Percentiles rank a stretch among this genome's conserved stretches.
Conservation (phyloP, 2,329 filamentous ascomycete species). For the Pseudogymnoascus sp. region DNA sequence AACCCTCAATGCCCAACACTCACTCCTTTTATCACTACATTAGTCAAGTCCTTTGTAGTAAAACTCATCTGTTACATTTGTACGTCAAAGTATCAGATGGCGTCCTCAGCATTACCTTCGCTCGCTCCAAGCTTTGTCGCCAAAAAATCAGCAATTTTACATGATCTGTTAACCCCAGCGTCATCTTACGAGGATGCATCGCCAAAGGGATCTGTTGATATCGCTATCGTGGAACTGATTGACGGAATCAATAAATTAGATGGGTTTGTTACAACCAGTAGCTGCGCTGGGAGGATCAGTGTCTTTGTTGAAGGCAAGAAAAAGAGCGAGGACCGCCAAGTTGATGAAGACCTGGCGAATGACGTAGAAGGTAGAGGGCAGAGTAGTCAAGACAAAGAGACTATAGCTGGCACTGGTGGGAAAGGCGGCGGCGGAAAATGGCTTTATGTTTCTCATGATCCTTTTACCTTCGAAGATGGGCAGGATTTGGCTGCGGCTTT, state of each 20-base stretch:
- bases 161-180: constrained; percentile 59
- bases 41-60: background rate
- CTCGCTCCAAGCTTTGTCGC: constrained; percentile 37
- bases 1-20: background rate
- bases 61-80: background rate
- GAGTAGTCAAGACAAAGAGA: constrained; percentile 23
- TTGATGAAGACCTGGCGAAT: constrained; percentile 9
- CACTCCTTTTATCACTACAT: background rate
- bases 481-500: constrained; percentile 30
- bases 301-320: constrained; percentile 79
- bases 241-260: constrained; percentile 65
- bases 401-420: constrained; percentile 60
- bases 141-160: constrained; percentile 68
- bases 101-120: background rate
- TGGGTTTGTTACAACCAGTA: constrained; percentile 84
- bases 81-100: background rate
- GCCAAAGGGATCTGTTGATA: constrained; percentile 82
- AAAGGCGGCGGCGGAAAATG: constrained; percentile 80
- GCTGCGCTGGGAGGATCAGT: constrained; percentile 79
- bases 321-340: background rate
- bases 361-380: constrained; percentile 15
- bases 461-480: constrained; percentile 37
- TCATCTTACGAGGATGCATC: constrained; percentile 73
- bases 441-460: constrained; percentile 83
- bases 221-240: constrained; percentile 69